Evolutionary conservation across 495 filamentous ascomycete species (phyloP).

Genomic region (Penicillium turbatum): DNA sequence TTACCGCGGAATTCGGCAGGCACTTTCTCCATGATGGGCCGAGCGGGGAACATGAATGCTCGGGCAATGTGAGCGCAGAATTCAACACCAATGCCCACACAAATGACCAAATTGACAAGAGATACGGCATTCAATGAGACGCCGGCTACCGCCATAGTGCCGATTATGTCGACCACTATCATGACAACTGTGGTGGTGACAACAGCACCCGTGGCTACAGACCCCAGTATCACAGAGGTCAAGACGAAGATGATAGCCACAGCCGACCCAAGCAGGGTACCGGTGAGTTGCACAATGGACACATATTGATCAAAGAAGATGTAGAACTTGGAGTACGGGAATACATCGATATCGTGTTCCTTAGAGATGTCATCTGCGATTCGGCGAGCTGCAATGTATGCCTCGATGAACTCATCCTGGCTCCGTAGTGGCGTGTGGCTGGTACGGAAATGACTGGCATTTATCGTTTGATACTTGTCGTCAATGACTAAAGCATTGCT

Average conservation of each 20-base stretch:
- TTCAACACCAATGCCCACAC: slow-evolving; percentile 91
- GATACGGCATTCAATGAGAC: slow-evolving; percentile 96
- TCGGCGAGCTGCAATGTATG: slow-evolving; percentile 84
- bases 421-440: slow-evolving; percentile 78
- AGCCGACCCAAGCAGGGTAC: slow-evolving; percentile 73
- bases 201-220: slow-evolving; percentile 72
- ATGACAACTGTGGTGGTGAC: slow-evolving; percentile 83
- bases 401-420: slow-evolving; percentile 90
- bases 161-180: slow-evolving; percentile 92
- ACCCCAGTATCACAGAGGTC: slow-evolving; percentile 75
- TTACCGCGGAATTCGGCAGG: slow-evolving; percentile 61
- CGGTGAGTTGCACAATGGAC: slow-evolving; percentile 73
- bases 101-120: slow-evolving; percentile 96
- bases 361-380: slow-evolving; percentile 71
- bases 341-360: slow-evolving; percentile 69
- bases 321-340: slow-evolving; percentile 95
- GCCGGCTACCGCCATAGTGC: slow-evolving; percentile 81
- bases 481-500: slow-evolving; percentile 81
- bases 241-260: slow-evolving; percentile 78
- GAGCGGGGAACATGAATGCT: slow-evolving; percentile 89
- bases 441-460: slow-evolving; percentile 86
- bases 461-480: slow-evolving; percentile 54
- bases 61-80: slow-evolving; percentile 97
- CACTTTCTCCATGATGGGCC: slow-evolving; percentile 69
- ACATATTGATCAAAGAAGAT: slow-evolving; percentile 99